Base-by-base conservation (phyloP, 1,284 basidiomycete genomes). In the Ganoderma lucidum region DNA sequence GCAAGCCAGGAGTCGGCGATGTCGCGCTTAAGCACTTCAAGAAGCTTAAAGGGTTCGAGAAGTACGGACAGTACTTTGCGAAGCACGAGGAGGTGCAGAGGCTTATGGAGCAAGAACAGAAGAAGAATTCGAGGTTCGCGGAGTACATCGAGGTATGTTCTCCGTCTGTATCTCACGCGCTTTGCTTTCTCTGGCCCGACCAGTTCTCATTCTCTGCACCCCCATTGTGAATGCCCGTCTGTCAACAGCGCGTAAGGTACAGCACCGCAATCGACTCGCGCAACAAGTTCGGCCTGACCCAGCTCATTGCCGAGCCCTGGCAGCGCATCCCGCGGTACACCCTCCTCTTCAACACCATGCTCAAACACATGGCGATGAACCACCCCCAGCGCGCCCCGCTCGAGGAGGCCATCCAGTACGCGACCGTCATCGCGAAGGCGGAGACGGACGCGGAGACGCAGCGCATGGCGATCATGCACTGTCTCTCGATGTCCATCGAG, bases 221-320 rank as follows among this genome's bases (percentile, higher is more conserved):
- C 4, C 64, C 23, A 28, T 14, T 44, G 17, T 41, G 9, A 39
- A 10, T 14, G 67, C 63, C 63, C 17, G 10, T 17, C 4, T 60
- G 51, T 28, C 62, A 42, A 32, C 74, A 96, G 95, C 90, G 92
- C 65, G 94, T 95, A 74, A 97, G 98, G 84, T 96, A 97, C 78
- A 91, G 94, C 71, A 90, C 91, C 3, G 87, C 91, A 15, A 3
- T 64, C 17, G 96, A 96, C 68, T 84, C 90, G 45, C 90, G 87
- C 73, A 97, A 96, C 78, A 91, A 93, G 69, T 89, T 97, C 62
- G 96, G 97, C 15, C 85, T 99, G 53, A 90, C 96, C 28, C 97
- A 99, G 80, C 88, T 99, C 55, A 86, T 99, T 55, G 98, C 99
- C 90, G 98, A 99, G 78, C 98, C 98, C n/a, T 95, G 99, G n/a